Base-by-base conservation (phyloP, 805 yeast genomes). In the Ogataea pilisensis region DNA sequence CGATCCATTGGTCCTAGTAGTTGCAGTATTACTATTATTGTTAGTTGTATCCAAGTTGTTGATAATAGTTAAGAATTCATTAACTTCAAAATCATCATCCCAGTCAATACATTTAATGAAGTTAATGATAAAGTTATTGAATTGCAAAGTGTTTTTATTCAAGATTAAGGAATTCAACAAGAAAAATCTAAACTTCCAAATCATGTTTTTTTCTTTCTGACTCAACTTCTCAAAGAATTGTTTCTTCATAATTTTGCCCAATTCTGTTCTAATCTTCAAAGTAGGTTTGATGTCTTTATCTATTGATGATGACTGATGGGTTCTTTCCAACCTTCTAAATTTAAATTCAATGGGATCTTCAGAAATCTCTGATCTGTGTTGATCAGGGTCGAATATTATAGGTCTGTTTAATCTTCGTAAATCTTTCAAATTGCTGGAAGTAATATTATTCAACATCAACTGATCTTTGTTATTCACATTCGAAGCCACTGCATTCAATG, bases 141-240 rank as follows among this genome's bases (percentile, higher is more conserved):
- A 61, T 22, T 65, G 65, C 5, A 60, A 46, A 14, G 53, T 55
- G 42, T 61, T 65, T 16, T 58, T 58, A 40, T 60, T 60, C 21
- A 59, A 37, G 7, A 65, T 54, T 25, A 63, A 48, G 51, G 80
- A 80, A 39, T 80, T 74, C n/a, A 85, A 68, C 16, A 85, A 64
- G 60, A 81, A 90, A 63, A 85, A 93, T 39, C 98, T 66, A 62
- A 84, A 91, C 60, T 85, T 86, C 97, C 98, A 91, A 8, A 91
- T 73, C 54, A 88, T 63, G 48, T 88, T 87, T 65, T 85, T 87
- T 50, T 91, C 96, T 55, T 82, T 80, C 38, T 85, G 90, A 5
- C 82, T 75, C 35, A 93, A 68, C 50, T 80, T 85, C 39, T 85
- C 85, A 33, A 87, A 91, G 4, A 96, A 89, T 3, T 96, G 90